Conservation (phyloP, 2,329 filamentous ascomycete genomes). For the Ceratocystis cubensis region DNA sequence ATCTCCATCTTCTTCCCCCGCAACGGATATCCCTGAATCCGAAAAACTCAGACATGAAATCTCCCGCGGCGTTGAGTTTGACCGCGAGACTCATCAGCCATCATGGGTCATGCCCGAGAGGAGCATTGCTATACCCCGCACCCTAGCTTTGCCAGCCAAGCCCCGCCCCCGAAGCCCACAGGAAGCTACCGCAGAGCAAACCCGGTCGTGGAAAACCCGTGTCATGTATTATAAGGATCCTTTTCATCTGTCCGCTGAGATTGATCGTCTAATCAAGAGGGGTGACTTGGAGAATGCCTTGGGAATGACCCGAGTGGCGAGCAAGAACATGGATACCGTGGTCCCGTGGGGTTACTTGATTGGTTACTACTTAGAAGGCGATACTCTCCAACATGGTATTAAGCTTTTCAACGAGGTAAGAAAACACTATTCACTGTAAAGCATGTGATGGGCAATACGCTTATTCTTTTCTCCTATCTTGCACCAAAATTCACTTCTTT, state of each 20-base stretch:
- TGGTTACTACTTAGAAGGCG: conserved; percentile 51
- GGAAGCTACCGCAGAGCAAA: conserved; percentile 15
- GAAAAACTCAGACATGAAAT: conserved; percentile 19
- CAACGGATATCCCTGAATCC: background rate
- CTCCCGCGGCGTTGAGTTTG: conserved; percentile 17
- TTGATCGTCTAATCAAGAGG: conserved; percentile 46
- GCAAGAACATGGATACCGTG: conserved; percentile 47
- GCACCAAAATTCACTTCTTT: background rate
- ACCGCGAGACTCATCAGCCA: conserved; percentile 19
- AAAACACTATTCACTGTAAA: conserved; percentile 16
- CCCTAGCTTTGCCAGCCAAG: conserved; percentile 10
- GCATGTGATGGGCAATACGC: background rate
- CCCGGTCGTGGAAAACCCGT: conserved; percentile 1
- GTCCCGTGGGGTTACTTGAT: conserved; percentile 87
- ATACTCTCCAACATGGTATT: conserved; percentile 51
- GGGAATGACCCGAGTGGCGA: conserved; percentile 55
- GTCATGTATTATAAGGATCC: conserved; percentile 51
- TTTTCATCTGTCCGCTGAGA: conserved; percentile 55
- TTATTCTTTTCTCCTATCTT: background rate
- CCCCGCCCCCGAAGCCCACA: conserved; percentile 2
- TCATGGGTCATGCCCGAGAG: conserved; percentile 19
- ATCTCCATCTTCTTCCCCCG: background rate
- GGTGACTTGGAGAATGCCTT: conserved; percentile 55
- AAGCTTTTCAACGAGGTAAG: conserved; percentile 79
- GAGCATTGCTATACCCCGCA: background rate